Percentiles rank a stretch among this genome's conserved stretches.
These are phyloP conservation scores for Termitomyces sp. DNA, from an alignment of 768 basidiomycete species.

Conservation along the genomic window DNA sequence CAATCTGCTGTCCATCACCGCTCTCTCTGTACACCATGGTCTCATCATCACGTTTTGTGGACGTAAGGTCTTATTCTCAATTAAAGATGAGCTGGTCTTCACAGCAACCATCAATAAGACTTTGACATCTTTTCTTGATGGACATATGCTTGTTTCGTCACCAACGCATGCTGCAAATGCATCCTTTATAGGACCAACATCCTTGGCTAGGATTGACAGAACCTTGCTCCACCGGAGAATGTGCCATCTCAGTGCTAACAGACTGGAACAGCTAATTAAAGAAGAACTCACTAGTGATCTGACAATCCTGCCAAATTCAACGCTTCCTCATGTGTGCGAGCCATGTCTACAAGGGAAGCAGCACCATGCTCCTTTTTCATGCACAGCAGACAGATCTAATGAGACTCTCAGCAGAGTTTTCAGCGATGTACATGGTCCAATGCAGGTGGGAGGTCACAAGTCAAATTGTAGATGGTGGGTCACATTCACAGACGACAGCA, in stretches of 20 bases:
- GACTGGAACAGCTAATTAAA: neutral
- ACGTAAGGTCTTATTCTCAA: neutral
- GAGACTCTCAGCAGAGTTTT: neutral
- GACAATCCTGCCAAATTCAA: no score
- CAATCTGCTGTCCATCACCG: neutral
- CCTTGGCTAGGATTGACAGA: no score
- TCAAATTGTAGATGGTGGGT: neutral
- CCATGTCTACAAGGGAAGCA: neutral
- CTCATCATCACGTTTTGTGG: neutral
- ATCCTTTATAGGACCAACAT: no score
- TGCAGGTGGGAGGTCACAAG: neutral
- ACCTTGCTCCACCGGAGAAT: no score
- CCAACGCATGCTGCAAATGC: neutral
- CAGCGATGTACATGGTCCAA: neutral
- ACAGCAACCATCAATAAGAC: neutral
- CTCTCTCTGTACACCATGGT: neutral
- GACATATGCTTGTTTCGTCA: neutral
- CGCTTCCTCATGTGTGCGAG: neutral
- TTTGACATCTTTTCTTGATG: neutral
- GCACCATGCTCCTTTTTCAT: neutral
- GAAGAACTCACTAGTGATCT: neutral
- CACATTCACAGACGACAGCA: neutral
- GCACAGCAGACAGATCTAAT: fast-evolving
- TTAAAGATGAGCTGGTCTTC: neutral
- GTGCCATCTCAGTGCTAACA: no score